These are phyloP conservation scores for Hevea brasiliensis DNA, from an alignment of 345 rosid species.

Conservation along the genomic window DNA sequence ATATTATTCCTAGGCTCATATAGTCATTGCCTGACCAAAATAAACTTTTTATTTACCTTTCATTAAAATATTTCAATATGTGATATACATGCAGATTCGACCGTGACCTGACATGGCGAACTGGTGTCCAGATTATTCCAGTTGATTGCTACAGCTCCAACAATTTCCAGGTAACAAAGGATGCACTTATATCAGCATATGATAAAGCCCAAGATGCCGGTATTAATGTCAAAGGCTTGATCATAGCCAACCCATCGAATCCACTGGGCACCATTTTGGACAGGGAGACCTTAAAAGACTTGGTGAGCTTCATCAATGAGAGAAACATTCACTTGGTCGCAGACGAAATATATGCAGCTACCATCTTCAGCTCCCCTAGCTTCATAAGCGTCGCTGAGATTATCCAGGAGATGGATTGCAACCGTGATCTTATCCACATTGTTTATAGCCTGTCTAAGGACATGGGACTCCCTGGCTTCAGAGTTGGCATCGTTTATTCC, in stretches of 20 bases:
- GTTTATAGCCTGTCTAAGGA: conserved; percentile 88
- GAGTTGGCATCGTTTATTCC: conserved; percentile 79
- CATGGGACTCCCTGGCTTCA: conserved; percentile 83
- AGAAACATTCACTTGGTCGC: conserved; percentile 71
- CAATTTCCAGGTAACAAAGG: conserved; percentile 54
- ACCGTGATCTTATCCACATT: conserved; percentile 66
- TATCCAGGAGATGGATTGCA: conserved; percentile 42
- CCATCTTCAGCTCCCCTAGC: conserved; percentile 52
- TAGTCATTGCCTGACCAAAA: not conserved
- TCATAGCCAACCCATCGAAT: conserved; percentile 82
- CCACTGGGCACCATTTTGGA: conserved; percentile 73
- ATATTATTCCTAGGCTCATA: not conserved
- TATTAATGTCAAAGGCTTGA: conserved; percentile 66
- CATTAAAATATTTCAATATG: not conserved
- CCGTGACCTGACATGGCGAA: conserved; percentile 83
- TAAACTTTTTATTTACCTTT: not conserved
- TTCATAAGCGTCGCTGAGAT: conserved; percentile 70
- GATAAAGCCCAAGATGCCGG: conserved; percentile 41
- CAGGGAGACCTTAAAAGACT: conserved; percentile 41
- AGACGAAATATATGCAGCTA: conserved; percentile 81
- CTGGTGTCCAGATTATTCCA: conserved; percentile 64
- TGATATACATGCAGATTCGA: conserved; percentile 49
- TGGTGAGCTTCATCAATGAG: conserved; percentile 50
- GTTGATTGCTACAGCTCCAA: conserved; percentile 67
- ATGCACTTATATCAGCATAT: conserved; percentile 60